phyloP scores from a whole-genome alignment of 768 basidiomycete genomes.

The Leccinum boreale region DNA sequence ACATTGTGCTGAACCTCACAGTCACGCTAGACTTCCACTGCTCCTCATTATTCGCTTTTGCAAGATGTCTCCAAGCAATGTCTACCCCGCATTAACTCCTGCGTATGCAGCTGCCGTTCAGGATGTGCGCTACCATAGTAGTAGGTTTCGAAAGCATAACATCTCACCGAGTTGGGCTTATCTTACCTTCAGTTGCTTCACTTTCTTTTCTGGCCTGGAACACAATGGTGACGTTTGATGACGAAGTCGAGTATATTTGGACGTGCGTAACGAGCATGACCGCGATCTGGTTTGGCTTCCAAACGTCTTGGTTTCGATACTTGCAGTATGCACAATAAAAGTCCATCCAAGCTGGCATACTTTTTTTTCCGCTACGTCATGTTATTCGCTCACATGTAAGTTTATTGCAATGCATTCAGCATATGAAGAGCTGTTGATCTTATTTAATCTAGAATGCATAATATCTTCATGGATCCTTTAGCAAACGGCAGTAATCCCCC shows the following conservation, averaged over 20 bases:
- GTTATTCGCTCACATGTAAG: slow-evolving; percentile 21
- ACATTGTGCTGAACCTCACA: too few relatives aligned
- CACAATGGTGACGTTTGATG: slow-evolving; percentile 11
- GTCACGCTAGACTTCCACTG: too few relatives aligned
- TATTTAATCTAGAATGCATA: slow-evolving; percentile 11
- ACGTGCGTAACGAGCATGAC: not conserved
- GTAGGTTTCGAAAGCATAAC: not conserved
- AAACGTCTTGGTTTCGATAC: not conserved
- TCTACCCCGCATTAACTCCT: not conserved
- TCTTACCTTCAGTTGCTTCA: slow-evolving; percentile 9
- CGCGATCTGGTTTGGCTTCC: not conserved
- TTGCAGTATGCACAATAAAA: slow-evolving; percentile 22
- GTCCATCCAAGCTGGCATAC: slow-evolving; percentile 29
- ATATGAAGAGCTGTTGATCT: not conserved
- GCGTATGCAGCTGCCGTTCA: not conserved
- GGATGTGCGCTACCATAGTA: not conserved
- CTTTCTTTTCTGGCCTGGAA: slow-evolving; percentile 16
- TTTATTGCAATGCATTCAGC: not conserved
- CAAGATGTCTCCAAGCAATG: not conserved
- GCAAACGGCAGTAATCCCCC: slow-evolving; percentile 8
- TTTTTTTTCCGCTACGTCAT: slow-evolving; percentile 24
- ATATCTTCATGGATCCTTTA: slow-evolving; percentile 5
- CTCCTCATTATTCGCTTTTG: not conserved
- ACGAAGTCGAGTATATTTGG: slow-evolving; percentile 23
- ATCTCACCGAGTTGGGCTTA: not conserved